Evolutionary conservation across 2,329 filamentous ascomycete species (phyloP).

Genomic region (Cadophora malorum): DNA sequence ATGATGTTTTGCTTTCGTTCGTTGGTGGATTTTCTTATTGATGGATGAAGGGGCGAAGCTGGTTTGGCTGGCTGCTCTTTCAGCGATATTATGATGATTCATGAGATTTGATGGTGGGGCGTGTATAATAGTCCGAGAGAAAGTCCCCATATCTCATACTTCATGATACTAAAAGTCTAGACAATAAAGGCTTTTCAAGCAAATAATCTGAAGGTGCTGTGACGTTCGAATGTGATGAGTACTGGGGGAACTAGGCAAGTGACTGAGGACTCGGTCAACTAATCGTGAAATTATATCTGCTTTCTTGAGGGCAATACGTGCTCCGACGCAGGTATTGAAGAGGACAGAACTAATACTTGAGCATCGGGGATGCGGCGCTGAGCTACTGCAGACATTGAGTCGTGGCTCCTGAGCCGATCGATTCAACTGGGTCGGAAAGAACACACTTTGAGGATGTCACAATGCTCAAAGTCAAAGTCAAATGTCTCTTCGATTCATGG

Average conservation of each 20-base stretch:
- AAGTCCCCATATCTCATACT: neutral
- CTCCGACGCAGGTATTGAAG: too few species aligned
- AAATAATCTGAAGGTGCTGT: neutral
- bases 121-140: constrained; percentile 1
- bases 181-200: constrained; percentile 6
- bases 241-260: too few species aligned
- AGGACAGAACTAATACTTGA: too few species aligned
- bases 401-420: too few species aligned
- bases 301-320: too few species aligned
- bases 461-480: neutral
- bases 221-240: neutral
- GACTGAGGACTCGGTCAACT: too few species aligned
- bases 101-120: neutral
- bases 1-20: constrained; percentile 10
- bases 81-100: neutral
- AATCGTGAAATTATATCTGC: too few species aligned
- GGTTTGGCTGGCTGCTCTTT: neutral
- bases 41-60: constrained; percentile 3
- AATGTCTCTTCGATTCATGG: neutral
- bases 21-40: neutral
- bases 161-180: neutral
- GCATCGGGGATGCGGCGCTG: too few species aligned
- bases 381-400: too few species aligned
- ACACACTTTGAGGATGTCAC: neutral
- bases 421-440: too few species aligned